Conservation (phyloP, 1,284 basidiomycete genomes). For the Sphagnurus paluster region DNA sequence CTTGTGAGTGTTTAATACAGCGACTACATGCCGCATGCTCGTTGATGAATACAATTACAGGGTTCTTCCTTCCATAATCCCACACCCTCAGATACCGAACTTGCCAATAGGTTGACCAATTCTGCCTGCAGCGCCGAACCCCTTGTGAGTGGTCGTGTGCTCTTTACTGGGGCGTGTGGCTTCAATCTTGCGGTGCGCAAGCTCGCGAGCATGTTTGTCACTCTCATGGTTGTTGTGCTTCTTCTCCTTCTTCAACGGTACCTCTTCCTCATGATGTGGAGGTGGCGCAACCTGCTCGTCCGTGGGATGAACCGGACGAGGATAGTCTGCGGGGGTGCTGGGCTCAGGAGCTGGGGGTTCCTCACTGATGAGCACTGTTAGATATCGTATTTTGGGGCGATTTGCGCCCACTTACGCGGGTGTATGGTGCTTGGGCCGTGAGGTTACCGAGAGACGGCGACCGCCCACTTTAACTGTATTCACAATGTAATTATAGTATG, state of each 20-base stretch:
- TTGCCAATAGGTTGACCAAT: conserved; percentile 63
- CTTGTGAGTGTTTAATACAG: not conserved
- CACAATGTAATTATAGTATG: conserved; percentile 3
- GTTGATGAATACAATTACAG: conserved; percentile 14
- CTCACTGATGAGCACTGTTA: not conserved
- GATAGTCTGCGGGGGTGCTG: conserved; percentile 46
- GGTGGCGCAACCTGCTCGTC: conserved; percentile 39
- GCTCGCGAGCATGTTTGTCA: conserved; percentile 51
- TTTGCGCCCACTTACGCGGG: conserved; percentile 38
- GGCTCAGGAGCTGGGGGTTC: conserved; percentile 26
- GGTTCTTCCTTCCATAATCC: not conserved
- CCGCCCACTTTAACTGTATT: conserved; percentile 63
- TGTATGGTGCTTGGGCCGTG: conserved; percentile 39
- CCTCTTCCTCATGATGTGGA: conserved; percentile 53
- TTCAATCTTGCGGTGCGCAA: conserved; percentile 50
- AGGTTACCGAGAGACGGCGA: conserved; percentile 54
- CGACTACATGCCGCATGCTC: not conserved
- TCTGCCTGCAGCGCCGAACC: conserved; percentile 46
- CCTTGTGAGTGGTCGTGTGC: conserved; percentile 31
- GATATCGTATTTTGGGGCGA: not conserved
- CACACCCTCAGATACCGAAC: conserved; percentile 34
- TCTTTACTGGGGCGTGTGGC: conserved; percentile 54
- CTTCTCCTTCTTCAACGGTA: conserved; percentile 51
- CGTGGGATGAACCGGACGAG: conserved; percentile 53
- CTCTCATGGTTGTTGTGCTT: conserved; percentile 45